Percentiles rank a stretch among this genome's conserved stretches.
Evolutionary conservation across 108 stramenopile genomes (phyloP).

Genomic region (Nitzschia putrida): DNA sequence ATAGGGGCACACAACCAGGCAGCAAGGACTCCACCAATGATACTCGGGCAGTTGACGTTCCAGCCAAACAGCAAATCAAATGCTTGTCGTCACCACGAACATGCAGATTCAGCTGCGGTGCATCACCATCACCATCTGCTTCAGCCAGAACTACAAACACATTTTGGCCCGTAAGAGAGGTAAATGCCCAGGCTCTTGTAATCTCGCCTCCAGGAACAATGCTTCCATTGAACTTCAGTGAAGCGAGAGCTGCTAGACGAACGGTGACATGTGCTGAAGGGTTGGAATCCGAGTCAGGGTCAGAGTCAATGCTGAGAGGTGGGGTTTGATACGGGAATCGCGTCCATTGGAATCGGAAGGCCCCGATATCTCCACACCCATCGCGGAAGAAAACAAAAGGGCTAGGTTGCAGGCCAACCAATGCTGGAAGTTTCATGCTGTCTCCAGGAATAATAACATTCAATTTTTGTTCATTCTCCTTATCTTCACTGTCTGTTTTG

Average conservation of each 20-base stretch:
- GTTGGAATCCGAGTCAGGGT: not conserved
- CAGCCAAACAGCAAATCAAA: constrained; percentile 35
- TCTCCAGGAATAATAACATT: constrained; percentile 58
- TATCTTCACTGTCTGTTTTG: constrained; percentile 16
- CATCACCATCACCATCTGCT: constrained; percentile 22
- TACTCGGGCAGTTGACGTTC: constrained; percentile 24
- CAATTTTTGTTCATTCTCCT: constrained; percentile 43
- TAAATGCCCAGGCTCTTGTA: constrained; percentile 52
- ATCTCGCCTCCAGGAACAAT: constrained; percentile 38
- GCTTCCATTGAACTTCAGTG: constrained; percentile 37
- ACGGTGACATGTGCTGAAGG: constrained; percentile 1
- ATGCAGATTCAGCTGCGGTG: constrained; percentile 28
- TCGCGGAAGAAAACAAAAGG: constrained; percentile 75
- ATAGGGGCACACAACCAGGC: constrained; percentile 23
- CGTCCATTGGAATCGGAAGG: constrained; percentile 75
- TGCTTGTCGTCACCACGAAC: constrained; percentile 42
- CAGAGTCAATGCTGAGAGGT: constrained; percentile 30
- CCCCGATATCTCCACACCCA: constrained; percentile 55
- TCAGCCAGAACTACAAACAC: constrained; percentile 40
- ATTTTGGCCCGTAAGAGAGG: constrained; percentile 36
- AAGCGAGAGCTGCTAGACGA: constrained; percentile 37
- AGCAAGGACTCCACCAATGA: constrained; percentile 30
- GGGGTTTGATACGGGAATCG: constrained; percentile 47
- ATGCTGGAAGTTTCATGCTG: constrained; percentile 53
- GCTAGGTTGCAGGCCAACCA: constrained; percentile 71